A percentile compares a stretch with the other conserved stretches of the same genome.
Conservation (phyloP, 345 rosid genomes). For the Eucalyptus curtisii region DNA sequence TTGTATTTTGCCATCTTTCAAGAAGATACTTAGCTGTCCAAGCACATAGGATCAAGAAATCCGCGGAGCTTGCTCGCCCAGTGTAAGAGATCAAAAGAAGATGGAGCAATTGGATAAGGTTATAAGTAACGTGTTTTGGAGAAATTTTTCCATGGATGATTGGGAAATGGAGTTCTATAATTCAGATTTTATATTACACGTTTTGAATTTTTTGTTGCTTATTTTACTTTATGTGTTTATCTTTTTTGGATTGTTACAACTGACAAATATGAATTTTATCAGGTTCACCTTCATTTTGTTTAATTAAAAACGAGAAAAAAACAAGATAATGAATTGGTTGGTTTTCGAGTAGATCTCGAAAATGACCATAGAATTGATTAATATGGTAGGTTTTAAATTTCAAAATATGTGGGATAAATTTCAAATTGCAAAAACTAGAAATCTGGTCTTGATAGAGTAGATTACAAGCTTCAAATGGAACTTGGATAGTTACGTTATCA, state of each 20-base stretch:
- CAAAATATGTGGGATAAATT: too few species aligned
- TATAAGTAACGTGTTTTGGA: neutral
- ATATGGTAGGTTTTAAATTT: neutral
- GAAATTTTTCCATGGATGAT: neutral
- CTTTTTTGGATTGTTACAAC: neutral
- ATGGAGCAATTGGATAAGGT: neutral
- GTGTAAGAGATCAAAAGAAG: neutral
- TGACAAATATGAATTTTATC: too few species aligned
- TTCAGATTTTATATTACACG: neutral
- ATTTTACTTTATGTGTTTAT: too few species aligned
- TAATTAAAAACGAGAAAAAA: too few species aligned
- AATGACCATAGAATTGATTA: rapidly evolving
- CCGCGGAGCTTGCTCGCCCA: slow-evolving; percentile 12
- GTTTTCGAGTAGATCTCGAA: neutral
- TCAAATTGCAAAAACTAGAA: rapidly evolving
- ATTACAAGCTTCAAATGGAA: neutral
- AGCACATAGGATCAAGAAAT: slow-evolving; percentile 9
- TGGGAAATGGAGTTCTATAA: neutral
- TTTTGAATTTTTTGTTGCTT: neutral
- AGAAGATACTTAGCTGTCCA: slow-evolving; percentile 40
- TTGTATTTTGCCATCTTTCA: slow-evolving; percentile 14
- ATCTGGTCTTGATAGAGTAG: rapidly evolving
- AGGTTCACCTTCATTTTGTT: too few species aligned
- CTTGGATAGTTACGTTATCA: neutral
- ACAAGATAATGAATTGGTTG: too few species aligned